Percentiles rank a stretch among this genome's conserved stretches.
Evolutionary conservation across 2,329 filamentous ascomycete genomes (phyloP).

Genomic region (Reticulascus tulasneorum): DNA sequence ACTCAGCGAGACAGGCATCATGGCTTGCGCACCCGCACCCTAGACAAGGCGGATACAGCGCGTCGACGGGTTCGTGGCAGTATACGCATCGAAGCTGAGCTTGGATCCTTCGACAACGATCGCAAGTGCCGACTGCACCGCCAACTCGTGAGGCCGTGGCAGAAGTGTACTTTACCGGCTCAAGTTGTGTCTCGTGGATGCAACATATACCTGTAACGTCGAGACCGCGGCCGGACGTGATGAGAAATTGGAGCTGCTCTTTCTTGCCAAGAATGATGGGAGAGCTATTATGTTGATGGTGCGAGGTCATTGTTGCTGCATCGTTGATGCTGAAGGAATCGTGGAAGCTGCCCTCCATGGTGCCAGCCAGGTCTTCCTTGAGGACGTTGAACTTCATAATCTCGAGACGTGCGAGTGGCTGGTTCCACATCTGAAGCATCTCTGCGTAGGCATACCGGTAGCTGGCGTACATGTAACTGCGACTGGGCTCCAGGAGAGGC

Average conservation of each 20-base stretch:
- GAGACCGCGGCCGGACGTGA: constrained; percentile 52
- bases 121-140: constrained; percentile 46
- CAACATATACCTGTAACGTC: constrained; percentile 62
- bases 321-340: constrained; percentile 34
- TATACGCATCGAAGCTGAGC: constrained; percentile 58
- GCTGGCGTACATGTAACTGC: constrained; percentile 46
- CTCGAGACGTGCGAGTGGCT: constrained; percentile 59
- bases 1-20: constrained; percentile 54
- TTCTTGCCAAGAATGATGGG: constrained; percentile 55
- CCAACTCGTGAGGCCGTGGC: constrained; percentile 31
- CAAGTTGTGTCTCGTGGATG: constrained; percentile 58
- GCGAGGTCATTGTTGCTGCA: constrained; percentile 12
- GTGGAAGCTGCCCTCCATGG: constrained; percentile 27
- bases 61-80: constrained; percentile 57
- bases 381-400: constrained; percentile 67
- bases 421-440: constrained; percentile 63
- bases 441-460: constrained; percentile 67
- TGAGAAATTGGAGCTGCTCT: constrained; percentile 46
- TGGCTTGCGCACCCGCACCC: constrained; percentile 61
- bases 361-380: constrained; percentile 37
- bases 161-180: constrained; percentile 49
- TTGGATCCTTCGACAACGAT: constrained; percentile 50
- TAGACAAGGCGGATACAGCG: constrained; percentile 58
- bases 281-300: constrained; percentile 35
- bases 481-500: constrained; percentile 51